Conservation (phyloP, 2,329 filamentous ascomycete genomes). For the Sordariomycetes sp. region DNA sequence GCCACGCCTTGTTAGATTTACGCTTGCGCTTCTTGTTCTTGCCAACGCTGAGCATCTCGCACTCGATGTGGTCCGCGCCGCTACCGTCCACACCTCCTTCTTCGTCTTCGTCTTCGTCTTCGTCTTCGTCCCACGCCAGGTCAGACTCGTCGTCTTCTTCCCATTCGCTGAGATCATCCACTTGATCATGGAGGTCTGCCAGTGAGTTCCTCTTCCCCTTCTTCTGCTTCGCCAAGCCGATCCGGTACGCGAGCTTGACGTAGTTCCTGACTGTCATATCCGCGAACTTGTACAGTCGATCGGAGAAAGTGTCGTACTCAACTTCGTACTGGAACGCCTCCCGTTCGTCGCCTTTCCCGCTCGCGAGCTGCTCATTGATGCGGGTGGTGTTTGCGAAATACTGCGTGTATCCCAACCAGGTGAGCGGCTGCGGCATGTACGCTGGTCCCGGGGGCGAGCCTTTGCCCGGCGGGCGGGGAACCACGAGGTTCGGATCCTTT, state of each 20-base stretch:
- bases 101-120: constrained; percentile 15
- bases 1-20: constrained; percentile 60
- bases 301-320: constrained; percentile 76
- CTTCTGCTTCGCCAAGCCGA: constrained; percentile 40
- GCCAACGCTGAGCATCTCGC: constrained; percentile 22
- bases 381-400: constrained; percentile 91
- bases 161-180: constrained; percentile 9
- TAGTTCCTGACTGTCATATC: constrained; percentile 81
- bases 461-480: constrained; percentile 65
- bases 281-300: constrained; percentile 61
- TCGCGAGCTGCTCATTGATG: constrained; percentile 56
- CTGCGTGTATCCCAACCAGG: constrained; percentile 72
- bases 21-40: constrained; percentile 40
- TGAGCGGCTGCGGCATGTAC: constrained; percentile 76
- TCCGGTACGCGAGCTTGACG: constrained; percentile 68
- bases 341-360: constrained; percentile 34
- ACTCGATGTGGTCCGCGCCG: constrained; percentile 15
- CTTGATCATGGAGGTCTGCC: constrained; percentile 6
- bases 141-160: constrained; percentile 8
- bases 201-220: constrained; percentile 11
- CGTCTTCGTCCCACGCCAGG: constrained; percentile 1
- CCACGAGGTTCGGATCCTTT: constrained; percentile 47
- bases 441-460: constrained; percentile 72
- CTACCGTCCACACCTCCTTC: constrained; percentile 15
- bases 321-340: constrained; percentile 63